phyloP scores from a whole-genome alignment of 129 eudicot species.

The Lactuca saligna region DNA sequence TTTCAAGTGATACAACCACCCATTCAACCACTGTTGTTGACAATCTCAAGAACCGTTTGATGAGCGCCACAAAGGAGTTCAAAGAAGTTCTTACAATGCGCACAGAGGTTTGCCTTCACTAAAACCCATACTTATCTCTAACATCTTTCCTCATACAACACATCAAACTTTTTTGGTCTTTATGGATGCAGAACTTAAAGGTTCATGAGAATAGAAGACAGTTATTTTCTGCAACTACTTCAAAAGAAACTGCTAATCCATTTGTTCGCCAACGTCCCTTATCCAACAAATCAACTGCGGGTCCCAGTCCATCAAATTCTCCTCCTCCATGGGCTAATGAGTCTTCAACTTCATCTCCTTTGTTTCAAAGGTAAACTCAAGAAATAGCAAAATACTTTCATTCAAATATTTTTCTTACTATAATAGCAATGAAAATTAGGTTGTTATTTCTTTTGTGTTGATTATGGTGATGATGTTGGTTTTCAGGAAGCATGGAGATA shows the following conservation, averaged over 20 bases:
- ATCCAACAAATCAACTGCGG: slow-evolving; percentile 49
- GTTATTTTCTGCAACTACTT: slow-evolving; percentile 60
- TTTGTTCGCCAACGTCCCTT: slow-evolving; percentile 91
- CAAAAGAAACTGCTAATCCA: slow-evolving; percentile 73
- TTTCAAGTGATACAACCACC: slow-evolving; percentile 68
- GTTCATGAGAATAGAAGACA: slow-evolving; percentile 88
- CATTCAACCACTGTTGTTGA: slow-evolving; percentile 95
- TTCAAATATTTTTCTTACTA: background rate
- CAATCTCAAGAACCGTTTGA: slow-evolving; percentile 81
- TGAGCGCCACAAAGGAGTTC: slow-evolving; percentile 92
- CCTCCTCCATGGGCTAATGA: slow-evolving; percentile 93
- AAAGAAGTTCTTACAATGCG: slow-evolving; percentile 95
- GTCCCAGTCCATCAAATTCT: slow-evolving; percentile 47
- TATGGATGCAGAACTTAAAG: slow-evolving; percentile 66
- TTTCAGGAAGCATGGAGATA: slow-evolving; percentile 62
- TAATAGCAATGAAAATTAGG: background rate
- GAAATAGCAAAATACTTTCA: background rate
- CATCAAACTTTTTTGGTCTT: slow-evolving; percentile 9
- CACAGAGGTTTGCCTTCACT: slow-evolving; percentile 63
- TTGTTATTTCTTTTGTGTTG: background rate
- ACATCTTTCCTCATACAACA: background rate
- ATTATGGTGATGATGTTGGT: slow-evolving; percentile 19
- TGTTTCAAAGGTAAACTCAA: slow-evolving; percentile 64
- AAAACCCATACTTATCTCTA: background rate
- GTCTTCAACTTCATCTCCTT: slow-evolving; percentile 54